These are phyloP conservation scores for Microcera coccophila DNA, from an alignment of 2,329 filamentous ascomycete genomes.

Conservation along the genomic window DNA sequence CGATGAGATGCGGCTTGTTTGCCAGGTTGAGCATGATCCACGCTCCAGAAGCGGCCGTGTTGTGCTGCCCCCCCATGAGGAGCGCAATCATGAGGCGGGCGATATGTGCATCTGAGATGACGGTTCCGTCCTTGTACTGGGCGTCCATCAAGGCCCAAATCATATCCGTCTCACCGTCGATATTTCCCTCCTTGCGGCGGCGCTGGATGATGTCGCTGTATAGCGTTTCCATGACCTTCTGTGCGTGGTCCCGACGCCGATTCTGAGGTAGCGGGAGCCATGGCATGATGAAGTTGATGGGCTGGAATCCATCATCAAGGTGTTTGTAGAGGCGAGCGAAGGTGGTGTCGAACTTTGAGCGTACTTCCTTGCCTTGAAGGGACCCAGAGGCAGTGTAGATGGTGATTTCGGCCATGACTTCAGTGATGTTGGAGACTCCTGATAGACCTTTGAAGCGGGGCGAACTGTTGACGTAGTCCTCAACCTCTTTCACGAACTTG, in stretches of 20 bases:
- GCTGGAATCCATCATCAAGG: conserved; percentile 82
- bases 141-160: conserved; percentile 86
- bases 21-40: conserved; percentile 83
- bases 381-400: conserved; percentile 87
- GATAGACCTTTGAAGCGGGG: conserved; percentile 62
- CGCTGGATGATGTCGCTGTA: conserved; percentile 77
- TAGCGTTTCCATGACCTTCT: conserved; percentile 71
- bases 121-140: conserved; percentile 73
- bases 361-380: conserved; percentile 78
- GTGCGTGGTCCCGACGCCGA: conserved; percentile 71
- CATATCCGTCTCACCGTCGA: conserved; percentile 65
- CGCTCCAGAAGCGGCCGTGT: conserved; percentile 74
- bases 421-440: conserved; percentile 67
- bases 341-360: conserved; percentile 71
- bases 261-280: conserved; percentile 85
- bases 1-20: conserved; percentile 68
- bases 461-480: conserved; percentile 65
- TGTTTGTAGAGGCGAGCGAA: conserved; percentile 82
- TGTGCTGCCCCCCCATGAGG: conserved; percentile 87
- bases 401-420: conserved; percentile 77
- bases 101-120: conserved; percentile 73
- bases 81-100: conserved; percentile 91
- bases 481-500: conserved; percentile 70
- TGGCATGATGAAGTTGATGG: conserved; percentile 83
- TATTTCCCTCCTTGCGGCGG: conserved; percentile 52